Evolutionary conservation across 805 yeast genomes (phyloP), one percentile per base, ranked within the genome.

Genomic region (Yamadazyma insecticola): DNA sequence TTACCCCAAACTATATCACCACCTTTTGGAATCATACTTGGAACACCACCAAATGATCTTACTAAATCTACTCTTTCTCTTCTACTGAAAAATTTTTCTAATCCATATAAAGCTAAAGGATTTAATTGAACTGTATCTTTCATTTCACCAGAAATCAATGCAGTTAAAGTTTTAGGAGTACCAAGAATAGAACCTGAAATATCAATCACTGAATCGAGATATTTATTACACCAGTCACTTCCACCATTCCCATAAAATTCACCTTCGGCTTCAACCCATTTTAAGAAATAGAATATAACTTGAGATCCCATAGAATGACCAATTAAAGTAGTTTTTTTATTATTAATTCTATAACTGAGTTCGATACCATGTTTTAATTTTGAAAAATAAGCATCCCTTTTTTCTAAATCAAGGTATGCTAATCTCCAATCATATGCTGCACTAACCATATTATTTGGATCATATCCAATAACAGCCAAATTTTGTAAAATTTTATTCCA

Each of bases 281-380:
- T 88, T 63, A 92, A 57, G 51, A 92, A 92, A 55, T 85, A 92
- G 51, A 75, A 86, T 2, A 81, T 74, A 22, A 92, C 74, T 58
- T 92, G 97, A 0, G 95, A 72, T 2, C 98, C 98, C 98, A 92
- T 92, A 0, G 97, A 90, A 55, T 92, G 98, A 14, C 96, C 94
- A 13, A 79, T 72, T 11, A 92, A 48, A n/a, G 81, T 78, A 1
- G 84, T 63, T 48, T 88, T 90, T 32, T 88, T 79, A 10, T 72
- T 72, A 5, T 71, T 72, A 13, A 64, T 44, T 11, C 54, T 48
- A 39, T 70, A 63, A 37, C 67, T 67, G 14, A 75, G 42, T 56
- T 92, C 98, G 33, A 90, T 78, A 45, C 76, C 79, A 14, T 62
- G 45, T 60, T 88, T 86, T 38, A 92, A 64, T 46, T 77, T 79